These are phyloP conservation scores for Delonix regia DNA, from an alignment of 306 rosid genomes.

Conservation along the genomic window DNA sequence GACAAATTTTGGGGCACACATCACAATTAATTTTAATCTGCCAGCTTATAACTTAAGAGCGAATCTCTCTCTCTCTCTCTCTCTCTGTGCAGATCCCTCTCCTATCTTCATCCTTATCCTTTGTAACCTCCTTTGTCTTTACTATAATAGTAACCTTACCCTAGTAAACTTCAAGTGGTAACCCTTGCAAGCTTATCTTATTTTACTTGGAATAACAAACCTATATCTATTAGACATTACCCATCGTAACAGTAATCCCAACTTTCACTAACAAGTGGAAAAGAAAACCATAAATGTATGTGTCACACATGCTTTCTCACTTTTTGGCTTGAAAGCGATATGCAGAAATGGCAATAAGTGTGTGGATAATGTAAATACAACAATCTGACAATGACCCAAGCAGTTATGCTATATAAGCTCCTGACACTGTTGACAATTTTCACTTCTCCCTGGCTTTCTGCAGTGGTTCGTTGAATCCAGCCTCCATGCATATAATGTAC, in stretches of 20 bases:
- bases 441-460: slow-evolving; percentile 13
- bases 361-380: background rate
- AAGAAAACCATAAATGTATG: slow-evolving; percentile 20
- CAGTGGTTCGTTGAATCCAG: slow-evolving; percentile 44
- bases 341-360: background rate
- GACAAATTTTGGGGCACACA: slow-evolving; percentile 2
- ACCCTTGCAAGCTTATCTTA: slow-evolving; percentile 30
- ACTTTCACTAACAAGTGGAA: slow-evolving; percentile 15
- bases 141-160: slow-evolving; percentile 44
- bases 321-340: slow-evolving; percentile 47
- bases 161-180: slow-evolving; percentile 37
- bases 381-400: slow-evolving; percentile 29
- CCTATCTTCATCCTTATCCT: slow-evolving; percentile 72
- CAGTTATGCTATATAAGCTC: slow-evolving; percentile 21
- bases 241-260: slow-evolving; percentile 27
- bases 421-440: slow-evolving; percentile 44
- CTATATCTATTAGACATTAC: slow-evolving; percentile 15
- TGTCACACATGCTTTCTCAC: slow-evolving; percentile 20
- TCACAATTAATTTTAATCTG: slow-evolving; percentile 10
- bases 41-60: slow-evolving; percentile 36
- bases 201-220: slow-evolving; percentile 39
- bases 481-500: slow-evolving; percentile 9
- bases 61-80: slow-evolving; percentile 42
- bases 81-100: background rate
- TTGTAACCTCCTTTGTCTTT: slow-evolving; percentile 36